Conservation (phyloP, 164 flowering plant genomes). For the Dillenia turbinata region DNA sequence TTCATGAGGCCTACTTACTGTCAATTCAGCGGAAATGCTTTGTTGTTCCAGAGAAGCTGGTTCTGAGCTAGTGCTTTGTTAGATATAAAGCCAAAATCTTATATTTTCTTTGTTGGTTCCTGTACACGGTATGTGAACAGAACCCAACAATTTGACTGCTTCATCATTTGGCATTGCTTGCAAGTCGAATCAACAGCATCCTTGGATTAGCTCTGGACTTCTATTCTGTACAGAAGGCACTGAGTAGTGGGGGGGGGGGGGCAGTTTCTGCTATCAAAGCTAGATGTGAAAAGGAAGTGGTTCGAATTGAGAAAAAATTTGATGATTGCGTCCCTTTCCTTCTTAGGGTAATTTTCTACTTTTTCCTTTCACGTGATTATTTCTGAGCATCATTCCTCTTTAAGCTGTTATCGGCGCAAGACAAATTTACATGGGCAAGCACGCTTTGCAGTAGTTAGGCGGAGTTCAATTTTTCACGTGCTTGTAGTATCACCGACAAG, state of each 20-base stretch:
- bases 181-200: slow-evolving; percentile 84
- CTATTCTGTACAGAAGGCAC: slow-evolving; percentile 70
- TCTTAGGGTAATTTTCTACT: slow-evolving; percentile 56
- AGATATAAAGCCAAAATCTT: no score
- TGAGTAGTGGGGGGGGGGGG: slow-evolving; percentile 69
- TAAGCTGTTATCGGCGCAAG: no score
- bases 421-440: no score
- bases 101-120: background rate
- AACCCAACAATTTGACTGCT: no score
- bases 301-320: slow-evolving; percentile 85
- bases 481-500: no score
- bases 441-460: no score
- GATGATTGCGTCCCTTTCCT: slow-evolving; percentile 96
- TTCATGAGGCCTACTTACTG: slow-evolving; percentile 83
- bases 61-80: slow-evolving; percentile 6
- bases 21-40: slow-evolving; percentile 95
- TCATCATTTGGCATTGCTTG: slow-evolving; percentile 83
- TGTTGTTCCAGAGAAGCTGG: slow-evolving; percentile 96
- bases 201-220: slow-evolving; percentile 95
- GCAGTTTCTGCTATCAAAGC: slow-evolving; percentile 74
- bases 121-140: no score
- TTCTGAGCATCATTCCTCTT: background rate
- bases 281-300: slow-evolving; percentile 85
- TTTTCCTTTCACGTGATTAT: background rate
- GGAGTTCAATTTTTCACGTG: no score